Conservation (phyloP, 352 stramenopile species). For the Phytophthora multivora region DNA sequence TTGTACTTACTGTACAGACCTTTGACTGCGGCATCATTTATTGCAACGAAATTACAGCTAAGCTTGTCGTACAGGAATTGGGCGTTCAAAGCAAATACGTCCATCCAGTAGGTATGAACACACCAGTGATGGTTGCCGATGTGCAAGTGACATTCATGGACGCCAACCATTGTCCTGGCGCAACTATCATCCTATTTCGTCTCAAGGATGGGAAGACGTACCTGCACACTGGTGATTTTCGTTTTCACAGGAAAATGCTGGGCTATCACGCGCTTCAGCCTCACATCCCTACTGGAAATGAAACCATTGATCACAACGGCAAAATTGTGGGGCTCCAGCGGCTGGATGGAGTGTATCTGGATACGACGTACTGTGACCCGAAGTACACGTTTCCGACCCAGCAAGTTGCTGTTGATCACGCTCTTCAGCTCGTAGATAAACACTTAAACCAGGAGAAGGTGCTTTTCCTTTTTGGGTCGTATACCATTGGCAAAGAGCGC, state of each 20-base stretch:
- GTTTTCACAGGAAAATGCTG: slow-evolving; percentile 81
- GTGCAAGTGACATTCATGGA: slow-evolving; percentile 96
- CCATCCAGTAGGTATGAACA: slow-evolving; percentile 91
- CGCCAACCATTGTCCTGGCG: slow-evolving; percentile 97
- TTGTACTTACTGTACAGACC: slow-evolving; percentile 25
- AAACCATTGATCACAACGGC: slow-evolving; percentile 29
- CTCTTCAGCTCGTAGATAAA: slow-evolving; percentile 62
- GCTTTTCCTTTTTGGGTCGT: slow-evolving; percentile 96
- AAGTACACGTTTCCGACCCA: slow-evolving; percentile 96
- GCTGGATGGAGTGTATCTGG: slow-evolving; percentile 92
- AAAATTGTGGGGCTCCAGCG: slow-evolving; percentile 36
- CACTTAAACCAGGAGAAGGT: slow-evolving; percentile 62
- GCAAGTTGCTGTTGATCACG: slow-evolving; percentile 63
- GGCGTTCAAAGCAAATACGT: slow-evolving; percentile 92
- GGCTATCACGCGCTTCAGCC: slow-evolving; percentile 53
- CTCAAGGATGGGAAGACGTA: slow-evolving; percentile 80
- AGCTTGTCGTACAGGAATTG: slow-evolving; percentile 92
- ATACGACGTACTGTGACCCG: slow-evolving; percentile 97
- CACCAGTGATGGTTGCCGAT: slow-evolving; percentile 74
- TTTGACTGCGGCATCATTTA: slow-evolving; percentile 96
- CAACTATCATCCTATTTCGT: slow-evolving; percentile 95
- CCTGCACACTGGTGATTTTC: slow-evolving; percentile 93
- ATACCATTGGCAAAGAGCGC: slow-evolving; percentile 97
- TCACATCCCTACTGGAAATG: slow-evolving; percentile 41
- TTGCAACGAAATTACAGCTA: slow-evolving; percentile 93